These are phyloP conservation scores for Talaromyces sp. DNA, from an alignment of 2,329 filamentous ascomycete species.

Conservation along the genomic window DNA sequence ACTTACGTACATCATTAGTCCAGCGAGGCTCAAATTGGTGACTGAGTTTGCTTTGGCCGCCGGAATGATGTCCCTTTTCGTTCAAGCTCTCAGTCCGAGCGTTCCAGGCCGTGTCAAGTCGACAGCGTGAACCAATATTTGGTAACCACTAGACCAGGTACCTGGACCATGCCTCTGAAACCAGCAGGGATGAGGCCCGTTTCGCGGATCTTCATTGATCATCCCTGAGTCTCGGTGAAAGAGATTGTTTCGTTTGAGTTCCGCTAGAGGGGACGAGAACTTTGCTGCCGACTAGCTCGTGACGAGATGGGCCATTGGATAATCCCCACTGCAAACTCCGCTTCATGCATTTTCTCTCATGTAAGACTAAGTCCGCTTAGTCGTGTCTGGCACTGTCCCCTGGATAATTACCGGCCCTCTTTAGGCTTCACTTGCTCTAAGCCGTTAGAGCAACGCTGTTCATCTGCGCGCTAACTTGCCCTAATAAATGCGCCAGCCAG, in stretches of 20 bases:
- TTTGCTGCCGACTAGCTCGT: not conserved
- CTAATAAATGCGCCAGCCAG: not conserved
- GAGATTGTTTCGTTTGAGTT: not conserved
- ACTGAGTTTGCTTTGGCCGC: not conserved
- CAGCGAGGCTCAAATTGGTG: not conserved
- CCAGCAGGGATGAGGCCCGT: not conserved
- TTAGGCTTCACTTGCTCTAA: not conserved
- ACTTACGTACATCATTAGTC: not conserved
- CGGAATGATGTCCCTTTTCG: constrained; percentile 1
- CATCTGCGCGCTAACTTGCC: not conserved
- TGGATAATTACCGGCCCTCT: not conserved
- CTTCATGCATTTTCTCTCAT: not conserved
- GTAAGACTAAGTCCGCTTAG: not conserved
- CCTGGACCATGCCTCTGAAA: not conserved
- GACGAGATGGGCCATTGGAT: not conserved
- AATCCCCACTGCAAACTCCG: not conserved
- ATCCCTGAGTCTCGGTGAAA: not conserved
- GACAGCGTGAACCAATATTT: not conserved
- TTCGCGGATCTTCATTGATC: not conserved
- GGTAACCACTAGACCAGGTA: not conserved
- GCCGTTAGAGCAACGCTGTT: not conserved
- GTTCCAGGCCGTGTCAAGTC: constrained; percentile 15
- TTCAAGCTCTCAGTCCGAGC: not conserved
- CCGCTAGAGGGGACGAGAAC: not conserved
- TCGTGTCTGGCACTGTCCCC: not conserved